Conservation (phyloP, 768 basidiomycete species). For the Gautieria morchelliformis region DNA sequence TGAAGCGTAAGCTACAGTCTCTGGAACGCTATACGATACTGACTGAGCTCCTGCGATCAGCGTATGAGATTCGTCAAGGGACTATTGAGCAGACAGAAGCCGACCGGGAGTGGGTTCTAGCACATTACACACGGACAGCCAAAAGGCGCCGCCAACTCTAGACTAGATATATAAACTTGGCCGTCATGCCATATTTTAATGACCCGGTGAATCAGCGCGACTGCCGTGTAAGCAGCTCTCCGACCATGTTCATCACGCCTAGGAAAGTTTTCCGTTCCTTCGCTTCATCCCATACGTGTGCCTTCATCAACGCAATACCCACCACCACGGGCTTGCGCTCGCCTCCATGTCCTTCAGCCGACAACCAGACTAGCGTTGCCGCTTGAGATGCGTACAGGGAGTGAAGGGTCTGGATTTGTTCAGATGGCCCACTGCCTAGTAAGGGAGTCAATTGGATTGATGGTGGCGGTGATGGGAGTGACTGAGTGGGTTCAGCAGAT, state of each 20-base stretch:
- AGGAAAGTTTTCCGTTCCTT: too few relatives aligned
- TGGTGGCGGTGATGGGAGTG: conserved; percentile 53
- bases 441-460: conserved; percentile 70
- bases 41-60: conserved; percentile 30
- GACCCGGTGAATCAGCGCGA: too few relatives aligned
- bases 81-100: conserved; percentile 93
- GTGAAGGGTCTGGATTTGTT: conserved; percentile 61
- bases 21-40: neutral
- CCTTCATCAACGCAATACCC: too few relatives aligned
- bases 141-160: conserved; percentile 73
- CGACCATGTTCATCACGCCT: too few relatives aligned
- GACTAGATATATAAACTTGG: neutral
- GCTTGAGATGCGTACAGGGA: conserved; percentile 81
- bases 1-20: conserved; percentile 72
- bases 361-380: conserved; percentile 72
- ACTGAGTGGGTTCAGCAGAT: neutral
- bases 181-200: too few relatives aligned
- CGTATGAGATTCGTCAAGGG: conserved; percentile 95
- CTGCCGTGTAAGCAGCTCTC: too few relatives aligned
- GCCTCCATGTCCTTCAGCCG: conserved; percentile 18
- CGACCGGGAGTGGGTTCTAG: conserved; percentile 93
- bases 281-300: too few relatives aligned
- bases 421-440: conserved; percentile 64
- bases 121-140: conserved; percentile 88
- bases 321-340: conserved; percentile 55